Conservation (phyloP, 805 yeast genomes). For the Saccharomycopsis synnaedendra region DNA sequence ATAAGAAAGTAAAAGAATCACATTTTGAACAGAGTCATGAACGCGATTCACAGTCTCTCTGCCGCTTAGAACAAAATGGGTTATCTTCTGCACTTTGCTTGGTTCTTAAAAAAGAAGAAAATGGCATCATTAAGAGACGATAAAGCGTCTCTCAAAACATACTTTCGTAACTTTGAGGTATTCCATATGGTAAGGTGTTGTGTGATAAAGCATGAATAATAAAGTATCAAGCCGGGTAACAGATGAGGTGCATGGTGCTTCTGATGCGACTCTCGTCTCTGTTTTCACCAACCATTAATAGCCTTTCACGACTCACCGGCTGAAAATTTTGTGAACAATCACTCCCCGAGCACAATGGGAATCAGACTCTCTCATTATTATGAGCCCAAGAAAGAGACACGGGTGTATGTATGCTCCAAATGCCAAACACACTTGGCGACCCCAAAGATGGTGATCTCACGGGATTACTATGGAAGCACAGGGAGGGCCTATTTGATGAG, state of each 20-base stretch:
- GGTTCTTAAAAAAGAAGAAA: too few relatives aligned
- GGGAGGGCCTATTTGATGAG: slow-evolving; percentile 49
- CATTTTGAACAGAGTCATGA: too few relatives aligned
- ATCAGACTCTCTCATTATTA: slow-evolving; percentile 23
- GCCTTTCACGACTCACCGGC: not conserved
- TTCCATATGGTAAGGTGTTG: slow-evolving; percentile 30
- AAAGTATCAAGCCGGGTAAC: too few relatives aligned
- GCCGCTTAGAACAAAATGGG: too few relatives aligned
- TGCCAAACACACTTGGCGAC: slow-evolving; percentile 33
- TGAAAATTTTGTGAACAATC: not conserved
- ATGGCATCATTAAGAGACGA: too few relatives aligned
- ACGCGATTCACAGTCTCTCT: too few relatives aligned
- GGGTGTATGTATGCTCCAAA: slow-evolving; percentile 26
- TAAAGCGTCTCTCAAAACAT: slow-evolving; percentile 7
- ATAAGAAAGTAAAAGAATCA: too few relatives aligned
- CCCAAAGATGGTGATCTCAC: slow-evolving; percentile 26
- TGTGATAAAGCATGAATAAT: too few relatives aligned
- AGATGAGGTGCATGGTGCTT: not conserved
- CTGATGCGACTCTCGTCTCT: not conserved
- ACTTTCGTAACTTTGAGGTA: slow-evolving; percentile 43
- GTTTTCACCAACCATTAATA: not conserved
- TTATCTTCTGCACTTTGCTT: too few relatives aligned
- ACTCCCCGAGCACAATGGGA: slow-evolving; percentile 27
- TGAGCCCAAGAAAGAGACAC: slow-evolving; percentile 5
- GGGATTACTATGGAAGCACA: slow-evolving; percentile 41